Evolutionary conservation across 176 grass and related monocot species (phyloP), one percentile per base, ranked within the genome.

Genomic region (Zea luxurians): DNA sequence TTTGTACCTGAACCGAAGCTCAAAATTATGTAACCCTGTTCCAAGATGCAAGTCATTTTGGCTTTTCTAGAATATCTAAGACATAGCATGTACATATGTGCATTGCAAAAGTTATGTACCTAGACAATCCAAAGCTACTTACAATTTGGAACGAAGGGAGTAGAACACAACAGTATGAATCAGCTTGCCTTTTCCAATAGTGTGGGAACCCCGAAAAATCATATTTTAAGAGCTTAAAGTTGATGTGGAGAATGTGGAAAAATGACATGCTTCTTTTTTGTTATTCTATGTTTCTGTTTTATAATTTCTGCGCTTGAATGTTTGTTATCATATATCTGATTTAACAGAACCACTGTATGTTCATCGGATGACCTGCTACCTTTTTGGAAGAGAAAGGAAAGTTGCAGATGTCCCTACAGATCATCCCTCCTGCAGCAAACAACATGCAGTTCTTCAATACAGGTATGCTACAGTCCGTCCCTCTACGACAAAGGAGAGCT

Each of bases 381-480:
- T 99, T 80, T 98, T 95, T 72, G 96, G 96, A 86, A 99, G 96
- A 84, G 96, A 99, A 71, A 90, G 96, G 74, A 95, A 77, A 74
- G 88, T 99, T 67, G 96, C 92, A 80, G 92, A 99, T 21, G 70
- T 99, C 82, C 85, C 96, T 43, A 99, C 92, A 8, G 96, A 99
- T 82, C 92, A 99, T 79, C 92, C 92, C 10, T 99, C 96, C 73
- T 99, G 96, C 82, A 99, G 92, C 85, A 99, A 99, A 50, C 96
- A 99, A 53, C 96, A 99, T 77, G 92, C 96, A 1, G 90, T 87
- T 74, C 84, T 86, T 61, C 82, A 80, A 72, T 91, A 82, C 46
- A 61, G 74, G 80, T 75, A 73, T 82, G 41, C 9, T 65, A 81
- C 27, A 76, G 5, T 60, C 3, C 66, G 59, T 6, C 45, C 6